Conservation (phyloP, 441 rosid genomes). For the Arabidopsis hybrid region DNA sequence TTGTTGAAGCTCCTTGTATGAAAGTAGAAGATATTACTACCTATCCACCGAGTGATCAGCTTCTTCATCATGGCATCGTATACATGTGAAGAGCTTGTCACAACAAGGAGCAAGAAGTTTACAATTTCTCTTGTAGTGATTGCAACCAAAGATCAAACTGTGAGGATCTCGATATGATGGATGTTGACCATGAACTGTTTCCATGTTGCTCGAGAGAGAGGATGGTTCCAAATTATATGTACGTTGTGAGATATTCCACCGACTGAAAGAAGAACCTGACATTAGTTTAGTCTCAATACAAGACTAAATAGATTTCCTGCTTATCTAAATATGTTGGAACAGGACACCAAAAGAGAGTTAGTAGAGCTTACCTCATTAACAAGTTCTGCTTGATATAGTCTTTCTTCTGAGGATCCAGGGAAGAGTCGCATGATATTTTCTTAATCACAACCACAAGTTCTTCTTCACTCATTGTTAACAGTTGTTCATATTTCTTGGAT, state of each 20-base stretch:
- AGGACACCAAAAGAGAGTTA: not conserved
- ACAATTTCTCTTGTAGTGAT: constrained; percentile 94
- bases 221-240: constrained; percentile 35
- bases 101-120: constrained; percentile 94
- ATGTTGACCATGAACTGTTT: constrained; percentile 60
- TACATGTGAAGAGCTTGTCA: constrained; percentile 80
- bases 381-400: constrained; percentile 75
- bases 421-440: constrained; percentile 77
- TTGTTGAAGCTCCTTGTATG: constrained; percentile 5
- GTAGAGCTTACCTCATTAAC: constrained; percentile 68
- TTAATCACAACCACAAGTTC: constrained; percentile 68
- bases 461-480: constrained; percentile 59
- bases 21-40: constrained; percentile 47
- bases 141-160: constrained; percentile 79
- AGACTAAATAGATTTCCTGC: not conserved
- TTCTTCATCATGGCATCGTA: constrained; percentile 96
- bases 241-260: constrained; percentile 93
- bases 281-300: constrained; percentile 37
- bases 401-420: constrained; percentile 72
- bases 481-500: constrained; percentile 43
- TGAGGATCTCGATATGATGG: constrained; percentile 82
- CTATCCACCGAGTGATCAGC: constrained; percentile 95
- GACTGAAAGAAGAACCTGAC: constrained; percentile 57
- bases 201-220: constrained; percentile 55
- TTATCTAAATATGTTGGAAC: not conserved